Evolutionary conservation across 2,329 filamentous ascomycete genomes (phyloP), one percentile per base, ranked within the genome.

Genomic region (Monilinia fructicola): DNA sequence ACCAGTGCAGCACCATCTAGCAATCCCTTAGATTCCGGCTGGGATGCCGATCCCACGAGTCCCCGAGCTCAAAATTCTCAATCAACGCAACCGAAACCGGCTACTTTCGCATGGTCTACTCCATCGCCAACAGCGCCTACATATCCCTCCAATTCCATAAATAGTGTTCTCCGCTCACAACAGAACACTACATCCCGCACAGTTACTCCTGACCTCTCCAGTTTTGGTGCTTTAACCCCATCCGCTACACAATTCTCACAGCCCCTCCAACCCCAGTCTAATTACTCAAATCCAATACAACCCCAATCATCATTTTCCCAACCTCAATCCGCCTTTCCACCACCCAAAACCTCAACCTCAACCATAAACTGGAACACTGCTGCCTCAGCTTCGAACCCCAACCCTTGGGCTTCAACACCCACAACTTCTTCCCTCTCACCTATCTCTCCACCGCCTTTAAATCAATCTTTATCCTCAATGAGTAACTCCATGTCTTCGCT

Each of bases 41-140:
- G 85, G 85, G 84, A 86, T 64, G 76, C 79, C 12, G 71, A 75
- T 23, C 74, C 78, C 14, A 71, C 76, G 2, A 74, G 77, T 4
- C 70, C 77, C 1, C 70, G 74, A 5, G 67, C 78, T 3, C 76
- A 78, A 31, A 78, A 80, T 4, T 72, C 78, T 3, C 74, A 73
- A 21, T 77, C 74, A 23, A 72, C 77, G 16, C 72, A 78, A 16
- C 77, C 77, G 56, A 78, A 79, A 3, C 75, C 81, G 3, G 74
- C 81, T n/a, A 76, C 81, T 3, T 90, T 90, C 75, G 83, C 87
- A 10, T 90, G 87, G 87, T 89, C 87, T 2, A 87, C 85, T 3
- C 84, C 85, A 14, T 80, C 79, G 12, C 78, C 83, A 6, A 78
- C 78, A 21, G 76, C 76, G 9, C 71, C 74, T 21, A 67, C 76